Base-by-base conservation (phyloP, 2,329 filamentous ascomycete genomes). In the Talaromyces sp. region DNA sequence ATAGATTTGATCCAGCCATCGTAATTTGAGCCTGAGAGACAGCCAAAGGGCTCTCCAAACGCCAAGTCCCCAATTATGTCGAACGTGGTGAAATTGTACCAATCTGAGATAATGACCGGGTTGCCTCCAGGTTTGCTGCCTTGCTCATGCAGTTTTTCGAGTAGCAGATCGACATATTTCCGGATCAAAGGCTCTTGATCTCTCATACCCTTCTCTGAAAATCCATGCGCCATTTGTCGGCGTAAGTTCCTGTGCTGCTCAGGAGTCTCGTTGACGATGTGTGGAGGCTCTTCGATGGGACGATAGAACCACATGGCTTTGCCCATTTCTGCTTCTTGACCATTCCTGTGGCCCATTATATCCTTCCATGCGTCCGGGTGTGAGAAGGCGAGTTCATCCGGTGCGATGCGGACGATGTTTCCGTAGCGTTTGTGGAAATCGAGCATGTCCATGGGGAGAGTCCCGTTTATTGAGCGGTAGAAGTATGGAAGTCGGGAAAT, bases 21-120 rank as follows among this genome's bases (percentile, higher is more conserved):
- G 34, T 61, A 61, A 25, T 22, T 29, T 15, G 38, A 29, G 17
- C 43, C 38, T 25, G 61, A 22, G 5, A 65, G 31, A 36, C 59
- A 62, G 7, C 73, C 70, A 66, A 81, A 82, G 0, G 73, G 65
- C 38, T 80, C 75, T 0, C 79, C 78, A 58, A 81, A 81, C 0
- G 74, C 71, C 0, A 82, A 63, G 36, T 81, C 77, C 0, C 78
- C 78, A 47, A 81, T 75, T 19, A 81, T 73, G 62, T 81, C 78
- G 61, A 80, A 81, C 1, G 75, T 76, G 1, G 73, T 72, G 51
- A 69, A 78, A 29, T 77, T 77, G 53, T 72, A 73, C 74, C 76
- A 81, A 6, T 69, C 68, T 3, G 67, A 69, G 62, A 80, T 69
- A 47, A 79, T 69, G 10, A 76, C 67, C 1, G 68, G 47, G 22